These are phyloP conservation scores for Arctium minus DNA, from an alignment of 129 eudicot genomes.

Conservation along the genomic window DNA sequence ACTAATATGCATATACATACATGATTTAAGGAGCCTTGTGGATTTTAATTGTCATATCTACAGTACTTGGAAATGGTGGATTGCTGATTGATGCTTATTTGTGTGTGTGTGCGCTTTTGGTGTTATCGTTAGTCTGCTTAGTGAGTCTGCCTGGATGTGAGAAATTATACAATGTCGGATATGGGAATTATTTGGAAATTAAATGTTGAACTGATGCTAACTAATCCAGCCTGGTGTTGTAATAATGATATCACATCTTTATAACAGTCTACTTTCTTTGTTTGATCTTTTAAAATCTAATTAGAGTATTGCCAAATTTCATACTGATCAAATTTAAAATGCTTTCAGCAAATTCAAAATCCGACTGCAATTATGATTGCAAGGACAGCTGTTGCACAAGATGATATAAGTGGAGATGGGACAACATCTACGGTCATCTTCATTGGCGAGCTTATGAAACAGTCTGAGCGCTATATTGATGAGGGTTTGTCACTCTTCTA, in stretches of 20 bases:
- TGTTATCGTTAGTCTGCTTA: not conserved
- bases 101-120: not conserved
- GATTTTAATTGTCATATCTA: not conserved
- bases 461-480: slow-evolving; percentile 85
- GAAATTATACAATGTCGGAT: not conserved
- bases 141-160: not conserved
- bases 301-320: not conserved
- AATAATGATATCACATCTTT: not conserved
- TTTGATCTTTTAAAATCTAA: not conserved
- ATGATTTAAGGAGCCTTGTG: not conserved
- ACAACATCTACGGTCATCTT: slow-evolving; percentile 94
- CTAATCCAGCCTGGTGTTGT: not conserved
- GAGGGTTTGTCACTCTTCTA: slow-evolving; percentile 52
- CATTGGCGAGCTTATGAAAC: slow-evolving; percentile 98
- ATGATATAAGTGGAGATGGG: slow-evolving; percentile 97
- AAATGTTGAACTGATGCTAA: not conserved
- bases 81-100: not conserved
- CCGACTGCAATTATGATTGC: slow-evolving; percentile 99
- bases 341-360: slow-evolving; percentile 86
- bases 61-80: not conserved
- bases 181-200: not conserved
- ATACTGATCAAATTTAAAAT: not conserved
- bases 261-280: not conserved
- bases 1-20: not conserved
- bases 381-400: slow-evolving; percentile 99